These are phyloP conservation scores for Mychonastes homosphaera DNA, from an alignment of 139 green algal genomes.

Conservation along the genomic window DNA sequence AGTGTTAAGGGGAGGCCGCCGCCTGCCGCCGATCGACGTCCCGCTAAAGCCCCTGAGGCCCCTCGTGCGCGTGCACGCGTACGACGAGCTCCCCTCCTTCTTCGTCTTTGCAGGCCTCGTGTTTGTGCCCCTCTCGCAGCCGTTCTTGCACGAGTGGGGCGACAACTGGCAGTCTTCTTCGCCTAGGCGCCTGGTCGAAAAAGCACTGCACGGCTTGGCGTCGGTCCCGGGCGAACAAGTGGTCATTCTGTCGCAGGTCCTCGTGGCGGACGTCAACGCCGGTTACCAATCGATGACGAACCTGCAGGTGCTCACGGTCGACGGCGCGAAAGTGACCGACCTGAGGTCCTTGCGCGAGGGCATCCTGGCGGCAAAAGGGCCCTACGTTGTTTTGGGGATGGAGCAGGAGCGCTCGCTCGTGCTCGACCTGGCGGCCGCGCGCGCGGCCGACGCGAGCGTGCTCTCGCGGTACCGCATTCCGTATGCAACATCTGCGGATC, in stretches of 20 bases:
- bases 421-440: conserved; percentile 27
- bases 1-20: conserved; percentile 7
- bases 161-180: conserved; percentile 45
- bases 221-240: conserved; percentile 38
- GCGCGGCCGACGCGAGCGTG: conserved; percentile 11
- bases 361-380: conserved; percentile 8
- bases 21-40: conserved; percentile 18
- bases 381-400: conserved; percentile 42
- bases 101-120: conserved; percentile 35
- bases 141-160: conserved; percentile 55
- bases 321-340: conserved; percentile 43
- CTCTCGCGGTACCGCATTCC: conserved; percentile 99
- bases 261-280: conserved; percentile 49
- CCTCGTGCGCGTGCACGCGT: conserved; percentile 51
- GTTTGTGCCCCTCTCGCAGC: conserved; percentile 52
- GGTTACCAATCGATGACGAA: conserved; percentile 49
- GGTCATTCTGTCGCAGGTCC: conserved; percentile 37
- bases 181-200: conserved; percentile 47
- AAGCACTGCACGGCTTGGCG: conserved; percentile 34
- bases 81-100: not conserved
- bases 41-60: conserved; percentile 32
- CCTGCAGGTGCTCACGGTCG: conserved; percentile 39
- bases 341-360: conserved; percentile 40
- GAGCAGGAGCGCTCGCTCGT: conserved; percentile 53
- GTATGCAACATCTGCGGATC: conserved; percentile 99